Base-by-base conservation (phyloP, 2,329 filamentous ascomycete genomes). In the Neofusicoccum kwambonambiense region DNA sequence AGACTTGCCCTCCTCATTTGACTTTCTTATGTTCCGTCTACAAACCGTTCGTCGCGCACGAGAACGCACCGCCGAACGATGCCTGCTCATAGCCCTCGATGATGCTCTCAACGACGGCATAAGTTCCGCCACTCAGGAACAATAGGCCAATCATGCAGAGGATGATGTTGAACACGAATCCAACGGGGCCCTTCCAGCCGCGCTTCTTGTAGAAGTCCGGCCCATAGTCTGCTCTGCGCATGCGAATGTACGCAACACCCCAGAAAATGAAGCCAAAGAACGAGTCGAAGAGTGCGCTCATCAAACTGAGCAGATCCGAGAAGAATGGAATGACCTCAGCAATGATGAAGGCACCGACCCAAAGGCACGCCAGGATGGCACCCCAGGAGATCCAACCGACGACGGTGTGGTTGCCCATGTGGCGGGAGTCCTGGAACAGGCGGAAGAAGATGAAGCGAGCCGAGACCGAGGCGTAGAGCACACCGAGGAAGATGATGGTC, bases 211-310 rank as follows among this genome's bases (percentile, higher is more conserved):
- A 82, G 37, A 85, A 82, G 0, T 81, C 78, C 2, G 83, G 73
- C 6, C 84, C 82, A 41, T 86, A 83, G 68, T 91, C 89, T 1
- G 85, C 89, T 19, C 80, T 80, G 54, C 90, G 84, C 90, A 94
- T 91, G 64, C 90, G 86, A 72, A 93, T 85, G 73, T 92, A 94
- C 0, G 90, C 91, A 1, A 92, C 85, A 12, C 90, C 91, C 91
- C 91, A 97, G 82, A 97, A 97, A 73, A 97, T 96, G 82, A 97
- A 97, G 27, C 93, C 93, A 72, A 94, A 94, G 83, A 93, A 94
- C 62, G 90, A 94, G 78, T 97, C 92, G 74, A 97, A 97, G 1
- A 97, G 85, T 3, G 92, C 92, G n/a, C 88, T 90, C 89, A 93
- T 91, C 67, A 92, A 82, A 4, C 88, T 88, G n/a, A 85, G 77